Base-by-base conservation (phyloP, 345 rosid species). In the Euphorbia lathyris region DNA sequence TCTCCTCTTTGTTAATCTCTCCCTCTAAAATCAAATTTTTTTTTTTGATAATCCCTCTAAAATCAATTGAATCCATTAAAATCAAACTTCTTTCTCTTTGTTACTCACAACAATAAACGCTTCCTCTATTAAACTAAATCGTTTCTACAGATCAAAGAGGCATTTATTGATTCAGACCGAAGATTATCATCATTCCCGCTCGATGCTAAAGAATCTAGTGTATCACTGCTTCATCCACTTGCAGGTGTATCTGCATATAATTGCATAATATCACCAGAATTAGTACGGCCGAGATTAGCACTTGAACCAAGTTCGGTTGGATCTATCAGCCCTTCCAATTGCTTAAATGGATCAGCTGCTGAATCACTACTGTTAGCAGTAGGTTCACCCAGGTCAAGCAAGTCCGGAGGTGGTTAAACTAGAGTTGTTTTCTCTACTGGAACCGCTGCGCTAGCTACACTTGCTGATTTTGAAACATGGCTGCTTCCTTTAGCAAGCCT, bases 331-430 rank as follows among this genome's bases (percentile, higher is more conserved):
- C 91, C 96, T 78, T 92, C 97, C 79, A 92, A 70, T 72, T 92
- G 86, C 78, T 82, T 85, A 77, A 95, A 95, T 69, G 97, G 99
- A 81, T 95, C 99, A 65, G 74, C 73, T 0, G 69, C 56, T 63
- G 85, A 73, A 47, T 75, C 79, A 55, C 74, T 74, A 30, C 72
- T 69, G 58, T 85, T 70, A 64, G 40, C 64, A 57, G 79, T 72
- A 59, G 94, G 79, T 76, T 90, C 96, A 8, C 86, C 94, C 68
- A 95, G 75, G 82, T 95, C 99, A 23, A 95, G 96, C 87, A 95
- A 85, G 80, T 95, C 98, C 0, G 90, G 94, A 58, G 90, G 89
- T 4, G 87, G 93, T 76, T 84, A 88, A 71, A 79, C 82, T 55
- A 86, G 76, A 61, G 70, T 5, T 34, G 78, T 66, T 65, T 75